phyloP scores from a whole-genome alignment of 495 filamentous ascomycete genomes.

The Penicillium steckii region DNA sequence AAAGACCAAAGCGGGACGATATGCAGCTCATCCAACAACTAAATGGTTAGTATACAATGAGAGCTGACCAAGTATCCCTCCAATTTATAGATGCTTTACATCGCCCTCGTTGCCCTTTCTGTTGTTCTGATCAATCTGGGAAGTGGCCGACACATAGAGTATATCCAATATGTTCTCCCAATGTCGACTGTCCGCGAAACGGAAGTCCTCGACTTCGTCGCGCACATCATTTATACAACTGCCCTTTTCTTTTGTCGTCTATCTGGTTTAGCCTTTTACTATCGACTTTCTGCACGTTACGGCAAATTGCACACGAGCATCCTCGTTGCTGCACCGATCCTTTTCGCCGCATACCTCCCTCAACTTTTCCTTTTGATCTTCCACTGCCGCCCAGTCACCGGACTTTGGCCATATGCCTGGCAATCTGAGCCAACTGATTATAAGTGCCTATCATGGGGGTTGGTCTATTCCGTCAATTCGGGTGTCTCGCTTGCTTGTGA shows the following conservation, averaged over 20 bases:
- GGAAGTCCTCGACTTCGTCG: constrained; percentile 44
- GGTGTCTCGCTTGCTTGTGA: constrained; percentile 42
- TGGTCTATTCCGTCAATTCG: constrained; percentile 46
- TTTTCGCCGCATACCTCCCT: constrained; percentile 37
- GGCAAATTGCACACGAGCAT: constrained; percentile 34
- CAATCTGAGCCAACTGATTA: constrained; percentile 30
- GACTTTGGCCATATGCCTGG: constrained; percentile 46
- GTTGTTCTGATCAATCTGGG: constrained; percentile 44
- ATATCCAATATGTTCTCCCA: constrained; percentile 45
- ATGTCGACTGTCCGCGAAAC: constrained; percentile 31
- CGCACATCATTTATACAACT: constrained; percentile 47
- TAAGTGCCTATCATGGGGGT: constrained; percentile 40
- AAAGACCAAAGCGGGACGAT: not conserved
- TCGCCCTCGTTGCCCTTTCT: constrained; percentile 36
- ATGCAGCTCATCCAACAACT: not conserved
- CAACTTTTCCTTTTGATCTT: constrained; percentile 47
- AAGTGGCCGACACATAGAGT: constrained; percentile 45
- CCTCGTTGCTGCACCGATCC: constrained; percentile 28
- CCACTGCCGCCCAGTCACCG: constrained; percentile 45
- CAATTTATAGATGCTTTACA: constrained; percentile 24
- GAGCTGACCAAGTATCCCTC: not conserved
- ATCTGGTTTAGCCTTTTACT: constrained; percentile 49
- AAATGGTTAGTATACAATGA: not conserved
- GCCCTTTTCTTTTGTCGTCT: constrained; percentile 45
- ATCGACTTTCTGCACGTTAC: constrained; percentile 34